phyloP scores from a whole-genome alignment of 2,329 filamentous ascomycete species.

The Berkeleyomyces basicola region DNA sequence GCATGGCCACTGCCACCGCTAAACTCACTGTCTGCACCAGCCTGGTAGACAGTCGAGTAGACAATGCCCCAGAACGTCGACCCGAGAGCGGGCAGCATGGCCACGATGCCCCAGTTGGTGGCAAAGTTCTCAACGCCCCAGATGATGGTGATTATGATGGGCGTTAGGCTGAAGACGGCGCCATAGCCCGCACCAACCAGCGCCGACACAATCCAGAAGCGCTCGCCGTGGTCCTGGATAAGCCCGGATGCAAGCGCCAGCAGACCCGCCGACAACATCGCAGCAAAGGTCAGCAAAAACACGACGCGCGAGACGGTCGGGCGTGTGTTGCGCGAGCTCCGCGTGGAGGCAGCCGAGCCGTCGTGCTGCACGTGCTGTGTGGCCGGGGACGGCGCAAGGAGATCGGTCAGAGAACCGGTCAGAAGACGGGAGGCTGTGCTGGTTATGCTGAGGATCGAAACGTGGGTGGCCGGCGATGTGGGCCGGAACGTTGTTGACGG shows the following conservation, averaged over 20 bases:
- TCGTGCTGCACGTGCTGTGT: constrained; percentile 38
- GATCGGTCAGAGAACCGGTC: constrained; percentile 74
- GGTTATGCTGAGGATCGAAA: constrained; percentile 79
- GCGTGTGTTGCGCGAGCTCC: constrained; percentile 19
- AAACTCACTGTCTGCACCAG: constrained; percentile 34
- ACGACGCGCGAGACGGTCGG: constrained; percentile 58
- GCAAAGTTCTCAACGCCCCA: constrained; percentile 99
- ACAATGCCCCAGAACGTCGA: constrained; percentile 80
- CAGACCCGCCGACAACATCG: constrained; percentile 60
- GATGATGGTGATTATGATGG: constrained; percentile 88
- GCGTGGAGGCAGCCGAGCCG: constrained; percentile 15
- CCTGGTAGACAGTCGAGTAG: constrained; percentile 71
- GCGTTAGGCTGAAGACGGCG: constrained; percentile 73
- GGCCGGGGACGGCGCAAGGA: constrained; percentile 55
- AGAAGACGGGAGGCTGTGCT: constrained; percentile 83
- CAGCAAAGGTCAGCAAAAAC: constrained; percentile 61
- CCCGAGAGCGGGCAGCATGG: constrained; percentile 75
- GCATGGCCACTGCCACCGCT: constrained; percentile 14
- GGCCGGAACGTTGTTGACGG: constrained; percentile 17
- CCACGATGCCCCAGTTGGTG: constrained; percentile 93
- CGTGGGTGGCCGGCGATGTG: constrained; percentile 66
- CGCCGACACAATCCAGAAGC: constrained; percentile 75
- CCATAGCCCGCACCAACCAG: constrained; percentile 85
- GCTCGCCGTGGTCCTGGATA: constrained; percentile 55
- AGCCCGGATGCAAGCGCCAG: constrained; percentile 59